Percentiles rank a stretch among this genome's conserved stretches.
These are phyloP conservation scores for Solanum corneliomulleri DNA, from an alignment of 257 asterid genomes.

Conservation along the genomic window DNA sequence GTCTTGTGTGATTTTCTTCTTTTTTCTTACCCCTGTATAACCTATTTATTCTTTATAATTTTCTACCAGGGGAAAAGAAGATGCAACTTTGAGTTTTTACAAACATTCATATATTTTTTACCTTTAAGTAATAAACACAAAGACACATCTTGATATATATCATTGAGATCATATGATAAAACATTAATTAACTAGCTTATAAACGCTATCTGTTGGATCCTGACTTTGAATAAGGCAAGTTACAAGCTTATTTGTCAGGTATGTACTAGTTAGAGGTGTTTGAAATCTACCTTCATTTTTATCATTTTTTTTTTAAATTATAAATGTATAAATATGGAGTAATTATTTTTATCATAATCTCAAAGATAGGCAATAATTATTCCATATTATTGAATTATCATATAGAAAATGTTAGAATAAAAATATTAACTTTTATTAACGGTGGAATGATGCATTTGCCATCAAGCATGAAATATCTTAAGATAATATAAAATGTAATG, in stretches of 20 bases:
- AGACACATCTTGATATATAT: neutral
- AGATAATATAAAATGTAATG: too few species aligned
- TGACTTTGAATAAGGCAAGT: neutral
- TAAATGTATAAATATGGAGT: neutral
- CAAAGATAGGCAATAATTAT: neutral
- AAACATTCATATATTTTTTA: neutral
- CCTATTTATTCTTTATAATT: neutral
- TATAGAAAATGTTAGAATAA: too few species aligned
- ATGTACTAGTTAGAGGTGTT: neutral
- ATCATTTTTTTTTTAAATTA: neutral
- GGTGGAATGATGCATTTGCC: too few species aligned
- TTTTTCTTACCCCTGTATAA: neutral
- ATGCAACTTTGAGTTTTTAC: neutral
- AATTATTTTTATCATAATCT: neutral
- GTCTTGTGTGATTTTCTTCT: neutral
- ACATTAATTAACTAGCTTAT: neutral
- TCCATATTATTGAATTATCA: too few species aligned
- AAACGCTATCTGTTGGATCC: neutral
- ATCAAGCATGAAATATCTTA: too few species aligned
- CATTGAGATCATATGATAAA: neutral
- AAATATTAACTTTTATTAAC: too few species aligned
- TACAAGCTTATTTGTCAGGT: neutral
- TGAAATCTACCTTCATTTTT: neutral
- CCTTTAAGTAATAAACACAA: neutral
- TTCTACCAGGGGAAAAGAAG: neutral